phyloP scores from a whole-genome alignment of 257 asterid species.

The Osmanthus fragrans region DNA sequence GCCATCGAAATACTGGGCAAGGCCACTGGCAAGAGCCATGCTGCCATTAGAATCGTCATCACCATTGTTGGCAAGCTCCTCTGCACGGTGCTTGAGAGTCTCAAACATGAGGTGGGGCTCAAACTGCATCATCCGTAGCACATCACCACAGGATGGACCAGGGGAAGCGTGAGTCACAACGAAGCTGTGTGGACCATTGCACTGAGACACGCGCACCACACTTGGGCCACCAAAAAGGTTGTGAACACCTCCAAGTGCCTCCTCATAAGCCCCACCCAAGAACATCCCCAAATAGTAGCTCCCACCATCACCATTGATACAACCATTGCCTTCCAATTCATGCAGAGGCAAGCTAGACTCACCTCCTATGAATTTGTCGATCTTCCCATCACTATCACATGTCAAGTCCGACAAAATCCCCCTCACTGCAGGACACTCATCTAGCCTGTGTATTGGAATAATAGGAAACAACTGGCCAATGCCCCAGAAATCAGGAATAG shows the following conservation, averaged over 20 bases:
- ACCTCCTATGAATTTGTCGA: slow-evolving; percentile 57
- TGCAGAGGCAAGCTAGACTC: slow-evolving; percentile 62
- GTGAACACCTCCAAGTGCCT: slow-evolving; percentile 70
- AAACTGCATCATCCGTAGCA: slow-evolving; percentile 64
- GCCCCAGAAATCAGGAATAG: slow-evolving; percentile 68
- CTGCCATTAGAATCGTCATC: slow-evolving; percentile 25
- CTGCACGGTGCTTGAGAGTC: slow-evolving; percentile 57
- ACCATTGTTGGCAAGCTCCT: slow-evolving; percentile 35
- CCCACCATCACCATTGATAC: slow-evolving; percentile 23
- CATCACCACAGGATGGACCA: slow-evolving; percentile 60
- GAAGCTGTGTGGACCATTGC: slow-evolving; percentile 58
- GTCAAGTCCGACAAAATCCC: slow-evolving; percentile 59
- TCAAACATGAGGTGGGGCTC: slow-evolving; percentile 68
- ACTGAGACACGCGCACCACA: slow-evolving; percentile 51
- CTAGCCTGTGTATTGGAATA: slow-evolving; percentile 56
- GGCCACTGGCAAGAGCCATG: slow-evolving; percentile 20
- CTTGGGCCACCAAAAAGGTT: slow-evolving; percentile 74
- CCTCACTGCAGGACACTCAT: slow-evolving; percentile 43
- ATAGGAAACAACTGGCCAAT: slow-evolving; percentile 58
- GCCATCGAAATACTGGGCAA: slow-evolving; percentile 39
- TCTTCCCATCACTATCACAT: slow-evolving; percentile 63
- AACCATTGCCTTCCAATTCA: slow-evolving; percentile 36
- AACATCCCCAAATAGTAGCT: slow-evolving; percentile 64
- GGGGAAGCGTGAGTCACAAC: slow-evolving; percentile 54
- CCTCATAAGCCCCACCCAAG: slow-evolving; percentile 78